Evolutionary conservation across 768 basidiomycete genomes (phyloP).

Genomic region (Nevesoporus exiguus): DNA sequence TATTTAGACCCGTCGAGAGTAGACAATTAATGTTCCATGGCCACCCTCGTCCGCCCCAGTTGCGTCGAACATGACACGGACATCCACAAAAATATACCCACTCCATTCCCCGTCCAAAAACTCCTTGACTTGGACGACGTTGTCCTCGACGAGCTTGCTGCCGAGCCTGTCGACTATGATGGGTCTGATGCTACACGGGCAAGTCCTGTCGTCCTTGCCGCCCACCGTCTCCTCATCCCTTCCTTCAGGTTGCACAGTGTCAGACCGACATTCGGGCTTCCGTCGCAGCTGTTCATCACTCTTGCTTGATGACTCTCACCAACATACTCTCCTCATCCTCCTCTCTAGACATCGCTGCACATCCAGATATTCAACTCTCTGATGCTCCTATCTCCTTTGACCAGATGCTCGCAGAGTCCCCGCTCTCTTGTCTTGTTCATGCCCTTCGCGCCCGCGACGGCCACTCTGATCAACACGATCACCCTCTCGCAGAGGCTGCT

Average conservation of each 20-base stretch:
- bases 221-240: neutral
- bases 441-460: conserved; percentile 15
- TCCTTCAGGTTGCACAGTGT: conserved; percentile 6
- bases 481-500: conserved; percentile 45
- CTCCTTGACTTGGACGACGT: conserved; percentile 10
- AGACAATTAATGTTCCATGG: conserved; percentile 17
- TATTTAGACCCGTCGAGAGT: conserved; percentile 6
- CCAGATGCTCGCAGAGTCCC: conserved; percentile 16
- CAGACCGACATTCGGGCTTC: conserved; percentile 67
- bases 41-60: conserved; percentile 25
- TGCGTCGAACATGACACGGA: neutral
- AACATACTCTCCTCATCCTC: conserved; percentile 60
- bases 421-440: conserved; percentile 19
- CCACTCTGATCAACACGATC: conserved; percentile 3
- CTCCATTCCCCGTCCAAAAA: conserved; percentile 22
- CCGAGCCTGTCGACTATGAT: conserved; percentile 21
- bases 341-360: neutral
- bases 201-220: neutral
- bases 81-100: conserved; percentile 14
- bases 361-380: too few relatives aligned
- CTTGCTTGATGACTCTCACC: conserved; percentile 71
- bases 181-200: conserved; percentile 5
- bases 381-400: conserved; percentile 18
- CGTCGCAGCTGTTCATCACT: conserved; percentile 68
- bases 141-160: conserved; percentile 22